Evolutionary conservation across 2,329 filamentous ascomycete species (phyloP), one percentile per base, ranked within the genome.

Genomic region (Drechmeria coniospora): DNA sequence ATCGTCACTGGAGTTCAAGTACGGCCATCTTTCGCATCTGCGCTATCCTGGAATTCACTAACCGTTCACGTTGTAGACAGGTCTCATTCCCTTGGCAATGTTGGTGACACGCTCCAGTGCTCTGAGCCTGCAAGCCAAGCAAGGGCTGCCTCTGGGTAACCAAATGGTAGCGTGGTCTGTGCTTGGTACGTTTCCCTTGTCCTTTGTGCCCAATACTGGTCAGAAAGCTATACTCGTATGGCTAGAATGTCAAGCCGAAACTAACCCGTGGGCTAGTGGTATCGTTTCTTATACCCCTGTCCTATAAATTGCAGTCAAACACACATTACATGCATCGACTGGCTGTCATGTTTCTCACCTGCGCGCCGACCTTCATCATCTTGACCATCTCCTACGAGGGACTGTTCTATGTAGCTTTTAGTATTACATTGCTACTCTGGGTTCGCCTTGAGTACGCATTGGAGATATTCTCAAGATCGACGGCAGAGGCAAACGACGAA

Each of bases 311-410:
- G 2, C 74, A 80, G 37, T 78, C 83, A 2, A 90, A 82, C 49
- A 78, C 65, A 39, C 76, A 94, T 54, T 94, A 95, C 51, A 69
- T 95, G 39, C 86, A 95, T 50, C 76, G 86, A 15, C 62, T 98
- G 4, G 67, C 86, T 39, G 71, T 92, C 41, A 74, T 94, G 29
- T 98, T 95, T 57, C 63, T 98, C 26, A 80, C 86, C 5, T 95
- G 92, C 48, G 79, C 87, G 0, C 90, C 90, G 0, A 79, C 79
- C 2, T 98, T 95, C 53, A 79, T 98, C 46, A 87, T 98, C 44
- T 70, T 98, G 27, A 92, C 86, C 6, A 94, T 95, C 41, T 94
- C 87, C 1, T 98, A 92, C 56, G 90, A 98, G 53, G 87, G 87
- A 0, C 65, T 98, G 2, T 98, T 98, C 52, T 98, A 95, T 53